Evolutionary conservation across 2,329 filamentous ascomycete genomes (phyloP).

Genomic region (Curvularia eragrostidis): DNA sequence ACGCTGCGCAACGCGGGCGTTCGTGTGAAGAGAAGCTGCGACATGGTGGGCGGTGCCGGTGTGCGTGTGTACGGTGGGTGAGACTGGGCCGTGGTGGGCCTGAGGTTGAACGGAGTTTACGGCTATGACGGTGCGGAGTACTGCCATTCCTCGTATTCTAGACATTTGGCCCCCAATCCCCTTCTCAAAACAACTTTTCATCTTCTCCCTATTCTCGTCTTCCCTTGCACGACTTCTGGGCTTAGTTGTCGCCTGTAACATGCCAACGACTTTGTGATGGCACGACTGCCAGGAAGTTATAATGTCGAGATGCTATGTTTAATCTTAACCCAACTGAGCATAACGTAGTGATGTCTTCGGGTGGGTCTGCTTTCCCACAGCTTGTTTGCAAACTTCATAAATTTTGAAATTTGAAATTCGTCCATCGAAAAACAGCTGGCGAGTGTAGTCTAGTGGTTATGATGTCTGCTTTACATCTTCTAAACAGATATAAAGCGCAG

Average conservation of each 20-base stretch:
- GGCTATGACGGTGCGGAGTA: conserved; percentile 3
- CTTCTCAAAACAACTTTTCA: background rate
- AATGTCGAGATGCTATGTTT: background rate
- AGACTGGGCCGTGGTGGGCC: conserved; percentile 19
- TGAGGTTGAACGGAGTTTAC: conserved; percentile 27
- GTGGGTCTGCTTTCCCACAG: background rate
- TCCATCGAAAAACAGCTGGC: conserved; percentile 10
- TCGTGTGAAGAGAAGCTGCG: conserved; percentile 23
- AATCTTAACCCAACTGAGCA: background rate
- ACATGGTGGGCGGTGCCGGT: conserved; percentile 21
- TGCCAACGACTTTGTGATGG: background rate
- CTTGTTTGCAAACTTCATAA: background rate
- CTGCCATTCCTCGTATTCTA: background rate
- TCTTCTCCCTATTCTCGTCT: background rate
- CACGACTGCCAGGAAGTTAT: background rate
- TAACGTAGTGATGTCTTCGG: background rate
- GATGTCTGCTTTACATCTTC: conserved; percentile 49
- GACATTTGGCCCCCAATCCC: background rate
- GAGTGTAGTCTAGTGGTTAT: conserved; percentile 44
- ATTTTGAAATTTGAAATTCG: background rate
- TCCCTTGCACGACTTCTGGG: background rate
- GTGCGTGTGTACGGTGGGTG: conserved; percentile 9
- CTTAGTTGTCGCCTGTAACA: background rate
- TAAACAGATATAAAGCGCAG: conserved; percentile 37
- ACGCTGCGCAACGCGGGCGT: conserved; percentile 19